Base-by-base conservation (phyloP, 148 eudicot species). In the Cornus suecica region DNA sequence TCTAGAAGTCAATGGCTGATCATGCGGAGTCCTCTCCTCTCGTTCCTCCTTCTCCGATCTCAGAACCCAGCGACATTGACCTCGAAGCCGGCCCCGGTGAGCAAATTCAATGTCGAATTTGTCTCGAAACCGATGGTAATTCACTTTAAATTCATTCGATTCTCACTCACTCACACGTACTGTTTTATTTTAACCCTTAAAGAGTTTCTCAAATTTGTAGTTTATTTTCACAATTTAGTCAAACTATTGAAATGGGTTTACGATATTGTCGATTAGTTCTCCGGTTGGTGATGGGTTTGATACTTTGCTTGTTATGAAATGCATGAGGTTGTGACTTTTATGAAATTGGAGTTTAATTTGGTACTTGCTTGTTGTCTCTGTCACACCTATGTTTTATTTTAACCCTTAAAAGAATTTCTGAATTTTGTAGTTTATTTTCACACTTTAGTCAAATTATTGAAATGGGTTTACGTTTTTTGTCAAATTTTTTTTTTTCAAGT, bases 21-120 rank as follows among this genome's bases (percentile, higher is more conserved):
- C 82, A 31, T 25, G 80, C 86, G 2, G 97, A 90, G n/a, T 27
- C 85, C 6, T 76, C 86, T 30, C 92, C 95, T 30, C 85, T 94
- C 22, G 69, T 93, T n/a, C 79, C 92, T 67, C 93, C 96, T 20
- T 52, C 85, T 60, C 83, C 81, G 61, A 77, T 84, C 75, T 68
- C 71, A 18, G 82, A 84, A 22, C 78, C 84, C 28, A 27, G 28
- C 22, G 86, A 81, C 76, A 80, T 94, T 77, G 98, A 94, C 81
- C 91, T 94, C 29, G 98, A 94, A 87, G 91, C 95, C 18, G 98
- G 97, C 13, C 88, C 94, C 2, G 87, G 85, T 24, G 94, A 94
- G 30, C 96, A 94, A 85, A 92, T 94, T 85, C 98, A 94, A 52
- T 94, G 98, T 71, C 93, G 98, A 63, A 94, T 94, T 85, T 94